These are phyloP conservation scores for Starmerella apis DNA, from an alignment of 805 yeast species.

Conservation along the genomic window DNA sequence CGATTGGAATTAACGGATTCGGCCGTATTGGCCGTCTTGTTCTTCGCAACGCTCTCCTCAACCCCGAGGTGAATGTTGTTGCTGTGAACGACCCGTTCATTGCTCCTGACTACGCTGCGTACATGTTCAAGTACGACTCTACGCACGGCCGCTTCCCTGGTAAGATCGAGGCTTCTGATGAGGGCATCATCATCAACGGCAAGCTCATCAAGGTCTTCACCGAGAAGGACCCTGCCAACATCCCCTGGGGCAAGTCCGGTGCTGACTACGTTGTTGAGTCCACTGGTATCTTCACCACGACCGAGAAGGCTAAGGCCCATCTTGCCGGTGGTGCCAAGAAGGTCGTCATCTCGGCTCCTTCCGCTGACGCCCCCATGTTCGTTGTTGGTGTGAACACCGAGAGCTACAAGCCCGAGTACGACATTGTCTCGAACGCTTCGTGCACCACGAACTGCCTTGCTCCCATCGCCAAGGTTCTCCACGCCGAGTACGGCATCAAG, in stretches of 20 bases:
- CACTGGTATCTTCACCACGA: conserved; percentile 85
- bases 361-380: conserved; percentile 90
- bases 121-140: conserved; percentile 92
- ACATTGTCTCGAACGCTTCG: conserved; percentile 81
- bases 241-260: conserved; percentile 75
- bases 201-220: conserved; percentile 55
- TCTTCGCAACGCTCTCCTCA: conserved; percentile 64
- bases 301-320: conserved; percentile 75
- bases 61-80: conserved; percentile 69
- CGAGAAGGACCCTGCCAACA: conserved; percentile 74
- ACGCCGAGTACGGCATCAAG: conserved; percentile 77
- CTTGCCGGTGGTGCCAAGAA: conserved; percentile 87
- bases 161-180: conserved; percentile 51
- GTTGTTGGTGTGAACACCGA: conserved; percentile 84
- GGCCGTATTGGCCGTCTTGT: conserved; percentile 89
- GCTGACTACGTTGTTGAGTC: conserved; percentile 86
- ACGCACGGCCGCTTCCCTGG: conserved; percentile 83
- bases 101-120: conserved; percentile 80
- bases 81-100: conserved; percentile 91
- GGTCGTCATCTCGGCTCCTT: conserved; percentile 90
- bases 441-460: conserved; percentile 95
- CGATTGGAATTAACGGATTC: conserved; percentile 87
- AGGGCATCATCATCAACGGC: conserved; percentile 52
- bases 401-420: conserved; percentile 62
- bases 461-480: conserved; percentile 81